These are phyloP conservation scores for Trichoderma sp. DNA, from an alignment of 2,329 filamentous ascomycete species.

Conservation along the genomic window DNA sequence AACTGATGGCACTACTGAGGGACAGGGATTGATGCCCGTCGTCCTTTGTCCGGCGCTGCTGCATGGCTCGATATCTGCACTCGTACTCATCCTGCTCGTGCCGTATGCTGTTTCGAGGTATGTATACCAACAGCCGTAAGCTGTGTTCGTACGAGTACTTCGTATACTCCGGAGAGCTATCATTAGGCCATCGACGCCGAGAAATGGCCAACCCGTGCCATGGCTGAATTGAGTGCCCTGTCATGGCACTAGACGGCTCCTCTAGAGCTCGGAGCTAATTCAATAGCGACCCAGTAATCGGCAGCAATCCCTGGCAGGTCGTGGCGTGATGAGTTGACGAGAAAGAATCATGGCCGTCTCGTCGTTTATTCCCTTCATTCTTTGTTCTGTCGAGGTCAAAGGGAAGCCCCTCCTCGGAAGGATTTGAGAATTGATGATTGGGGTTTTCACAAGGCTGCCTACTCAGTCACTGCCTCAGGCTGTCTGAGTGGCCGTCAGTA, in stretches of 20 bases:
- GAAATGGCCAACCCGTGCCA: neutral
- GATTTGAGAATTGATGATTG: neutral
- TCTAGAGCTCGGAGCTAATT: slow-evolving; percentile 9
- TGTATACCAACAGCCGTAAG: neutral
- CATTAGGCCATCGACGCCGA: neutral
- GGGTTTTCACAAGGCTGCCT: neutral
- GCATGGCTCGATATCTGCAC: neutral
- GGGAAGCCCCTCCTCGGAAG: neutral
- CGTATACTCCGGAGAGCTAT: neutral
- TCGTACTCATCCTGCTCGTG: neutral
- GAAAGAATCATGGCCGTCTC: neutral
- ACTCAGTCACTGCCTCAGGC: neutral
- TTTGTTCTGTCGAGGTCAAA: neutral
- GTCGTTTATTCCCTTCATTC: neutral
- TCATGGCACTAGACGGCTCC: neutral
- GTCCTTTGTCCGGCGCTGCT: neutral
- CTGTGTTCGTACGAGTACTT: neutral
- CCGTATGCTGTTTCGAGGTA: neutral
- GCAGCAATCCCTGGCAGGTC: slow-evolving; percentile 5
- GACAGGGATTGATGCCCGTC: neutral
- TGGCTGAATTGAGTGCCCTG: neutral
- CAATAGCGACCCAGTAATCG: slow-evolving; percentile 14
- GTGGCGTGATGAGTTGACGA: slow-evolving; percentile 15
- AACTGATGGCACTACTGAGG: neutral
- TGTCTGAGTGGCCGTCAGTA: neutral